Conservation (phyloP, 1,139 yeast species). For the Eremothecium coryli region DNA sequence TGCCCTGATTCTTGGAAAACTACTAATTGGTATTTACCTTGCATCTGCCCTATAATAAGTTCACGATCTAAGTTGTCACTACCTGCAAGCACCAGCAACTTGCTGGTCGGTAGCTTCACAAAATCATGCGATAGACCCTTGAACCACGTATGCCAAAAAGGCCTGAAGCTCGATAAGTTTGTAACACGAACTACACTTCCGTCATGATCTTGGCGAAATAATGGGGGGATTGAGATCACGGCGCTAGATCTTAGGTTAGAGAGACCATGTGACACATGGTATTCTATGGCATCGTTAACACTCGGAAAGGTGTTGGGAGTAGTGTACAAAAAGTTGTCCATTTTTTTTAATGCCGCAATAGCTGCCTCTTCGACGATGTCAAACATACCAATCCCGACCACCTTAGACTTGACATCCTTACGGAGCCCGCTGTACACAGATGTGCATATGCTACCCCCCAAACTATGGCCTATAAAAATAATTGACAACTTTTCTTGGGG, state of each 20-base stretch:
- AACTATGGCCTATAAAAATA: constrained; percentile 74
- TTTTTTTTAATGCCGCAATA: constrained; percentile 51
- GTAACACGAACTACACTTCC: constrained; percentile 49
- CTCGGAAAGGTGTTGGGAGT: constrained; percentile 54
- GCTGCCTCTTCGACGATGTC: constrained; percentile 97
- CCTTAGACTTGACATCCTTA: constrained; percentile 21
- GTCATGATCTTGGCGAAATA: constrained; percentile 31
- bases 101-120: constrained; percentile 46
- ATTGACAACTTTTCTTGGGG: constrained; percentile 30
- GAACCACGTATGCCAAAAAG: constrained; percentile 83
- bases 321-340: constrained; percentile 52
- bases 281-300: constrained; percentile 57
- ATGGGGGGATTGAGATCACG: constrained; percentile 62
- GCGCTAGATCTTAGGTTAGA: constrained; percentile 58
- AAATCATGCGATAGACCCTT: constrained; percentile 57
- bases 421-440: constrained; percentile 33
- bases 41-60: constrained; percentile 93
- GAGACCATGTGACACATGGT: constrained; percentile 59
- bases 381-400: constrained; percentile 62
- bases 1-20: constrained; percentile 83
- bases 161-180: constrained; percentile 49
- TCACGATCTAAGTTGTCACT: constrained; percentile 80
- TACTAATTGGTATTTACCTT: constrained; percentile 81
- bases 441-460: constrained; percentile 83
- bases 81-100: constrained; percentile 75